Evolutionary conservation across 257 asterid genomes (phyloP).

Genomic region (Verbena officinalis): DNA sequence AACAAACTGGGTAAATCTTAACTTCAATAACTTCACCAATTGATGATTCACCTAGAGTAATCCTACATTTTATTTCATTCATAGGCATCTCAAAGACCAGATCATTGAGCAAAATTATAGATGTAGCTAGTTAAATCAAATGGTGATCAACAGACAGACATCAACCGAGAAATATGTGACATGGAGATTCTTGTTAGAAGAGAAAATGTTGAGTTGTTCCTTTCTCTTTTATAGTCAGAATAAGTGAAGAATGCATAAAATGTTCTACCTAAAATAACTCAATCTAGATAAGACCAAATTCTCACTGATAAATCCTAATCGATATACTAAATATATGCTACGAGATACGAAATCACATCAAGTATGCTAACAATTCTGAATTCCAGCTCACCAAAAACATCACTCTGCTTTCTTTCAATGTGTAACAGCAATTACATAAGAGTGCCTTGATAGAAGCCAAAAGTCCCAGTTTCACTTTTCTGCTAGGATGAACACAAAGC

Average conservation of each 20-base stretch:
- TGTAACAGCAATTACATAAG: conserved; percentile 59
- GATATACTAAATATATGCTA: too few species aligned
- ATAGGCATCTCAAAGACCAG: conserved; percentile 10
- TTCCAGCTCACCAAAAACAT: conserved; percentile 83
- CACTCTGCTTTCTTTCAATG: conserved; percentile 79
- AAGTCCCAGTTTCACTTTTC: conserved; percentile 69
- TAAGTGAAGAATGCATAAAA: too few species aligned
- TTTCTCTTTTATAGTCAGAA: too few species aligned
- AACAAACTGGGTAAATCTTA: conserved; percentile 1
- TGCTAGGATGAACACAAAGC: conserved; percentile 85
- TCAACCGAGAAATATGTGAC: conserved; percentile 25
- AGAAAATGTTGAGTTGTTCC: too few species aligned
- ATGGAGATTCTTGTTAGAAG: too few species aligned
- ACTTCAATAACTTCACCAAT: conserved; percentile 18
- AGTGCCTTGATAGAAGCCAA: conserved; percentile 68
- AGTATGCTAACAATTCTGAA: conserved; percentile 22
- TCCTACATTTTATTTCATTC: conserved; percentile 8
- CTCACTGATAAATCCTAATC: too few species aligned
- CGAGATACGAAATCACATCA: too few species aligned
- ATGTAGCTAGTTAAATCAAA: too few species aligned
- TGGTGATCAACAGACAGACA: too few species aligned
- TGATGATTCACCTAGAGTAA: conserved; percentile 2
- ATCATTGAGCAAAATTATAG: background rate
- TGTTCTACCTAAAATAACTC: too few species aligned
- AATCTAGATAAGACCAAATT: too few species aligned